These are phyloP conservation scores for Suhomyces ambrosiae DNA, from an alignment of 1,139 yeast species.

Conservation along the genomic window DNA sequence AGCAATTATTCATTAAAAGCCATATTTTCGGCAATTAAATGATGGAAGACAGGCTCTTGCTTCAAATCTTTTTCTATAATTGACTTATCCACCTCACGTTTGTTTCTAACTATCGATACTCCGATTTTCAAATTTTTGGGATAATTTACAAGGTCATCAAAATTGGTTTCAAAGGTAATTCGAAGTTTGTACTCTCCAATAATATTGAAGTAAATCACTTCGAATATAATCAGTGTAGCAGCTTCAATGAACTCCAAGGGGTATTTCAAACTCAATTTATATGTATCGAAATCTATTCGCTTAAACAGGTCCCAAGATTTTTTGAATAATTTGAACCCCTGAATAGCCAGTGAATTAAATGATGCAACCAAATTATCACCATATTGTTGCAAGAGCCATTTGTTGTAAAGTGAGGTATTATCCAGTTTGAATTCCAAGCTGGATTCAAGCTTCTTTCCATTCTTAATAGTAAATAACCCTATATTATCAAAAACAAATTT, in stretches of 20 bases:
- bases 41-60: slow-evolving; percentile 4
- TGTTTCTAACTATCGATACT: slow-evolving; percentile 2
- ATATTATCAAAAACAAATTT: slow-evolving; percentile 20
- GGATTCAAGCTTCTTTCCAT: background rate
- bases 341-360: slow-evolving; percentile 9
- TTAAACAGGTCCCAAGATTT: slow-evolving; percentile 24
- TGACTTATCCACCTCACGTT: background rate
- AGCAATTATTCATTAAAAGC: background rate
- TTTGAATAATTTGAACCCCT: slow-evolving; percentile 21
- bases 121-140: slow-evolving; percentile 3
- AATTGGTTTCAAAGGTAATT: slow-evolving; percentile 11
- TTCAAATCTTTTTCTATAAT: slow-evolving; percentile 2
- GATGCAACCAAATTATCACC: slow-evolving; percentile 1
- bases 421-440: background rate
- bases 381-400: slow-evolving; percentile 8
- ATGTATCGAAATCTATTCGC: slow-evolving; percentile 31
- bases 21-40: background rate
- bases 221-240: slow-evolving; percentile 13
- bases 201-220: slow-evolving; percentile 19
- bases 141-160: slow-evolving; percentile 11
- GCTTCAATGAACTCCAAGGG: slow-evolving; percentile 25
- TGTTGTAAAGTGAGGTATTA: slow-evolving; percentile 5
- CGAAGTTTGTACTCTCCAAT: slow-evolving; percentile 15
- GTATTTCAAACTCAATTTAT: slow-evolving; percentile 30
- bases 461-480: slow-evolving; percentile 1